Evolutionary conservation across 495 filamentous ascomycete species (phyloP).

Genomic region (Elasticomyces elasticus): DNA sequence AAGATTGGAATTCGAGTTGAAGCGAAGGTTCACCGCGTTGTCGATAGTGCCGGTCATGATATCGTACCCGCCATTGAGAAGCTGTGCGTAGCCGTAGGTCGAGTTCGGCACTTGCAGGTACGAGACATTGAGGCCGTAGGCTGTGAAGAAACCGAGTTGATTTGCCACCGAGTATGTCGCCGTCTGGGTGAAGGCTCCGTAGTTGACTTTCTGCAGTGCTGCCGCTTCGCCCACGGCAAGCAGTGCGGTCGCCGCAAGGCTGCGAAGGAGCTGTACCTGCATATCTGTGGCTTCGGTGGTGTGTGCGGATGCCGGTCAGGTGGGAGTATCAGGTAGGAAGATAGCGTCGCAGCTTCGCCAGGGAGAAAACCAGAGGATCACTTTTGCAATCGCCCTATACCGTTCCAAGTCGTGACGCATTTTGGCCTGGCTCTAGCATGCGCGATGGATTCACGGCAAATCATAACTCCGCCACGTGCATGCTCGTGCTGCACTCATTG

Average conservation of each 20-base stretch:
- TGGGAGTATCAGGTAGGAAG: background rate
- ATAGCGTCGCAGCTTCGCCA: background rate
- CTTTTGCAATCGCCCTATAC: no score
- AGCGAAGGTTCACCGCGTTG: conserved; percentile 26
- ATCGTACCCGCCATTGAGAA: conserved; percentile 26
- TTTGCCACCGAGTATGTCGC: conserved; percentile 29
- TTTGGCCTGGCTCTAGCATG: no score
- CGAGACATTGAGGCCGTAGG: conserved; percentile 24
- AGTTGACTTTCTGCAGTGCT: conserved; percentile 5
- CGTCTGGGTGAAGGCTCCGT: conserved; percentile 20
- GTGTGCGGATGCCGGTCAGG: background rate
- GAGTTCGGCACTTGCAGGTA: conserved; percentile 28
- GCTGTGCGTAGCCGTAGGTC: conserved; percentile 20
- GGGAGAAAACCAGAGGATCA: no score
- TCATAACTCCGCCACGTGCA: no score
- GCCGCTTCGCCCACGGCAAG: background rate
- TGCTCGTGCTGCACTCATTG: no score
- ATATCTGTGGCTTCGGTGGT: background rate
- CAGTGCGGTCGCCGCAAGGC: background rate
- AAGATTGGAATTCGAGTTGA: conserved; percentile 23
- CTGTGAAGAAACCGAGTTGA: conserved; percentile 27
- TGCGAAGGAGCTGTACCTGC: background rate
- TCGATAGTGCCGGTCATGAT: conserved; percentile 24
- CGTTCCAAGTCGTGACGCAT: no score
- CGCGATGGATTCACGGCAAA: no score